Base-by-base conservation (phyloP, 148 eudicot species). In the Suaeda aralocaspica region DNA sequence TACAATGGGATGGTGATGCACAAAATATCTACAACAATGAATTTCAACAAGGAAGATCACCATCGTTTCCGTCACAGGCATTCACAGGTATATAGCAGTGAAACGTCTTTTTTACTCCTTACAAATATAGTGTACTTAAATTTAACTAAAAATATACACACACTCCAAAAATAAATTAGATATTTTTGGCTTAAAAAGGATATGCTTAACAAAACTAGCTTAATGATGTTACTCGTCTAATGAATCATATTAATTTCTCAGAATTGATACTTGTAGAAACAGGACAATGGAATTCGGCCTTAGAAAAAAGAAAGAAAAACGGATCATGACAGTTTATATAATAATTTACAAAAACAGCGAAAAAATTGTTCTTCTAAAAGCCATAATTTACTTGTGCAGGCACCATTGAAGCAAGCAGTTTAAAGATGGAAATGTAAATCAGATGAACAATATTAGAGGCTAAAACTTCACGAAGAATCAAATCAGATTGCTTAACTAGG, bases 1-100 rank as follows among this genome's bases (percentile, higher is more conserved):
- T 81, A 61, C 81, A 82, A 26, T 94, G 99, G 99, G 99, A 89
- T 30, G 67, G 83, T 44, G 87, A 89, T 57, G 66, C 86, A 73
- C 92, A 85, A 53, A 82, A 78, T 65, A 69, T 90, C 68, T 88
- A 85, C 74, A 65, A 53, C 60, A 74, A 83, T 80, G 96, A 92
- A 72, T 80, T 81, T 75, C 92, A 84, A 58, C 98, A 84, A 77
- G 90, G 82, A 78, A 78, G 79, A 85, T 75, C 87, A 66, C 51
- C 83, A 33, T 58, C 87, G 70, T 88, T 79, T 78, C 83, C 81
- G 58, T 67, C 81, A 74, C 88, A 86, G 56, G 76, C 84, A 78
- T 83, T 82, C 80, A 76, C 91, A 89, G 98, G 98, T 92, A 81
- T 22, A 71, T 44, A 65, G 63, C 39, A 45, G 59, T 30, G 8